Percentiles rank a stretch among this genome's conserved stretches.
These are phyloP conservation scores for Scenedesmus sp. DNA, from an alignment of 163 green algal species.

Conservation along the genomic window DNA sequence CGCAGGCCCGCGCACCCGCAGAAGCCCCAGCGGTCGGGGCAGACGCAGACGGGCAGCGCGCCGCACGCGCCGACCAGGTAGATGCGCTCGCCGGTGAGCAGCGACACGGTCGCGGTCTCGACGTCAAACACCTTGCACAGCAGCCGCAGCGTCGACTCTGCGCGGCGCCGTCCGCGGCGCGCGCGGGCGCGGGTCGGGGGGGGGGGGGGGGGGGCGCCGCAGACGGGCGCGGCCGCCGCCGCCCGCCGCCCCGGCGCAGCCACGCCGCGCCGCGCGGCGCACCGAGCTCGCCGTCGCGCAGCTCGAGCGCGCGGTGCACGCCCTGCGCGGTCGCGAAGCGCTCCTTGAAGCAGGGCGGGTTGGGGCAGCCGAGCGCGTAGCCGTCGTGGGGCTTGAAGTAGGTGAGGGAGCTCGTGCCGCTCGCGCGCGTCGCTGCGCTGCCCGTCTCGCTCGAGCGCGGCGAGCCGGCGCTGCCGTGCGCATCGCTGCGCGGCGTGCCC, in stretches of 20 bases:
- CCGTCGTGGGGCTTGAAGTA: conserved; percentile 37
- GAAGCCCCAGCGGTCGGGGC: conserved; percentile 44
- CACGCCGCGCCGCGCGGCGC: neutral
- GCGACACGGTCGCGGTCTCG: conserved; percentile 35
- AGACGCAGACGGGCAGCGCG: conserved; percentile 26
- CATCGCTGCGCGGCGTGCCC: too few relatives aligned
- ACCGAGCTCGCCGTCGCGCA: conserved; percentile 41
- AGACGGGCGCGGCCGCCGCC: neutral
- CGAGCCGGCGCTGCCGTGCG: too few relatives aligned
- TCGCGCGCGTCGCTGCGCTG: too few relatives aligned
- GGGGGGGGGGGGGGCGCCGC: neutral
- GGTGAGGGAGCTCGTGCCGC: too few relatives aligned
- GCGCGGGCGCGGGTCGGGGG: neutral
- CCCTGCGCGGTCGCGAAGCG: conserved; percentile 22
- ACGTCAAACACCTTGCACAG: conserved; percentile 46
- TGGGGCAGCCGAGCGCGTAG: conserved; percentile 15
- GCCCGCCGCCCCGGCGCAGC: neutral
- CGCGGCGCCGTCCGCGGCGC: too few relatives aligned
- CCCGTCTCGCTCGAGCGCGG: too few relatives aligned
- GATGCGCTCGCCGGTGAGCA: conserved; percentile 46
- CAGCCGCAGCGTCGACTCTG: conserved; percentile 42
- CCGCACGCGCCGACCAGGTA: conserved; percentile 39
- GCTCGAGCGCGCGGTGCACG: conserved; percentile 33
- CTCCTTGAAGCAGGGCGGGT: conserved; percentile 31
- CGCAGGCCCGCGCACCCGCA: too few relatives aligned